A percentile compares a stretch with the other conserved stretches of the same genome.
Evolutionary conservation across 2,329 filamentous ascomycete genomes (phyloP).

Genomic region (Talaromyces atroroseus): DNA sequence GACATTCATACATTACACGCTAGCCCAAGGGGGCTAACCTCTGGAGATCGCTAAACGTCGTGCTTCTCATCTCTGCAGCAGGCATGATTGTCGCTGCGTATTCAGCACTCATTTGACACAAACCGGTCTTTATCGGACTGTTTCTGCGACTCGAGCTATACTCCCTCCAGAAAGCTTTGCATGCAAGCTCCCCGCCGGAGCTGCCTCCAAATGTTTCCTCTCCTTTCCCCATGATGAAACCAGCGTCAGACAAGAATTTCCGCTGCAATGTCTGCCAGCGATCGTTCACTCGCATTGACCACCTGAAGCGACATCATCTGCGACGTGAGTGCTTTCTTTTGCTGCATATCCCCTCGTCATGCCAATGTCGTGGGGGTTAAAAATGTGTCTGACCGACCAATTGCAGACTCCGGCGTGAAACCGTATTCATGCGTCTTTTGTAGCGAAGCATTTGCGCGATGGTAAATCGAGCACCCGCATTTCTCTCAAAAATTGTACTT

Average conservation of each 20-base stretch:
- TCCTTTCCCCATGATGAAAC: constrained; percentile 25
- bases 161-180: neutral
- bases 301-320: constrained; percentile 44
- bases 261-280: constrained; percentile 41
- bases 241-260: constrained; percentile 35
- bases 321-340: constrained; percentile 32
- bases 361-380: neutral
- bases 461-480: constrained; percentile 23
- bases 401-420: constrained; percentile 43
- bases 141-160: neutral
- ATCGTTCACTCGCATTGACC: constrained; percentile 44
- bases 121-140: neutral
- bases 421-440: constrained; percentile 45
- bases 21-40: neutral
- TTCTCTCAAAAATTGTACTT: constrained; percentile 12
- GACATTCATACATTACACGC: neutral
- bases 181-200: neutral
- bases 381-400: neutral
- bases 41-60: neutral
- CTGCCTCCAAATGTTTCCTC: constrained; percentile 9
- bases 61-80: neutral
- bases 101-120: neutral
- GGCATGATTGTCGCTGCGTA: neutral
- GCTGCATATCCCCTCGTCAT: constrained; percentile 9
- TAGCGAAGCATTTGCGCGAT: constrained; percentile 41